Conservation (phyloP, 2,329 filamentous ascomycete species). For the Pseudogymnoascus sp. region DNA sequence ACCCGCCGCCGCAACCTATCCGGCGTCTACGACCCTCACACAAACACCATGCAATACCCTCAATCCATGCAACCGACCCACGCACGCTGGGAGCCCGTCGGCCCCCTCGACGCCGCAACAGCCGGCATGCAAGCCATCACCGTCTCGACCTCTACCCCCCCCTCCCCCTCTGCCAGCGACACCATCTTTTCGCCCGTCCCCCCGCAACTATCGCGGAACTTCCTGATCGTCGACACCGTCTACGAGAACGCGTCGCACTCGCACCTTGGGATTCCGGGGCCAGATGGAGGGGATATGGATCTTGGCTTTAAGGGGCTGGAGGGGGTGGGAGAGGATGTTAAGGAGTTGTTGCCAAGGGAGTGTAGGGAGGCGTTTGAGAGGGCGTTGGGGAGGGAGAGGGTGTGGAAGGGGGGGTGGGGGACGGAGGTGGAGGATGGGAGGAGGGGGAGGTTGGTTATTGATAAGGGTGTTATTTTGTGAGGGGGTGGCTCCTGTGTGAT, state of each 20-base stretch:
- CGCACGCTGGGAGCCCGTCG: slow-evolving; percentile 69
- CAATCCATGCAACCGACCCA: slow-evolving; percentile 83
- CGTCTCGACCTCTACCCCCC: background rate
- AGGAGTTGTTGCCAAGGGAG: slow-evolving; percentile 57
- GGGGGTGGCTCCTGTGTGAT: background rate
- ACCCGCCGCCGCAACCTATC: slow-evolving; percentile 56
- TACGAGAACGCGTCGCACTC: slow-evolving; percentile 49
- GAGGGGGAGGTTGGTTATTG: slow-evolving; percentile 47
- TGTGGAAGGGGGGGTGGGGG: slow-evolving; percentile 70
- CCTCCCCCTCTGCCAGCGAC: slow-evolving; percentile 29
- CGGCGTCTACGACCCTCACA: slow-evolving; percentile 89
- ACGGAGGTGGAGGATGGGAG: slow-evolving; percentile 53
- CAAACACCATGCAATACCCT: slow-evolving; percentile 84
- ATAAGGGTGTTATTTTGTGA: slow-evolving; percentile 57
- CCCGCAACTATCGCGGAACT: slow-evolving; percentile 51
- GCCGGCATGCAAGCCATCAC: slow-evolving; percentile 14
- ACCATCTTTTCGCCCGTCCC: slow-evolving; percentile 47
- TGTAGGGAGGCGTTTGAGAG: slow-evolving; percentile 66
- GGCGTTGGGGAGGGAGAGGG: slow-evolving; percentile 54
- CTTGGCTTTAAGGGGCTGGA: slow-evolving; percentile 47
- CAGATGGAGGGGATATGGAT: slow-evolving; percentile 43
- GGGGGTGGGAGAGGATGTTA: slow-evolving; percentile 57
- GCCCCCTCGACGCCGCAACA: slow-evolving; percentile 21
- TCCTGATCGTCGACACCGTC: slow-evolving; percentile 52
- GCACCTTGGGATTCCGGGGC: slow-evolving; percentile 49